phyloP scores from a whole-genome alignment of 2,329 filamentous ascomycete species.

The Fusarium cyanostomum region DNA sequence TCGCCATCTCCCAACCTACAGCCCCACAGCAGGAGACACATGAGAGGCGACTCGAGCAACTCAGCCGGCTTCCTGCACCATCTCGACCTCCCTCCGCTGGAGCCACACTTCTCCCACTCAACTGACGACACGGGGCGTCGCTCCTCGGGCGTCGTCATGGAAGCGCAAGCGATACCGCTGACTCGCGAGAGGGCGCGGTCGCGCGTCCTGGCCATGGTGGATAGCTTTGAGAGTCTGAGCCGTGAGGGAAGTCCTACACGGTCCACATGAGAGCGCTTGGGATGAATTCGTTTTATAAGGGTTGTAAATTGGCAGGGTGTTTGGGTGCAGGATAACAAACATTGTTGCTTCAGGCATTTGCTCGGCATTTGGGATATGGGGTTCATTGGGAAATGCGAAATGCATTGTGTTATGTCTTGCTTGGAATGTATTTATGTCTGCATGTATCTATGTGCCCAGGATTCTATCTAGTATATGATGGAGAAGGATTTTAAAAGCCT shows the following conservation, averaged over 20 bases:
- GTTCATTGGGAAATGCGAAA: slow-evolving; percentile 14
- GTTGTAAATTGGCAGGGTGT: slow-evolving; percentile 27
- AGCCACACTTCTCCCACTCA: slow-evolving; percentile 41
- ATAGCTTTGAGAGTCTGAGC: slow-evolving; percentile 61
- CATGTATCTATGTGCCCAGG: slow-evolving; percentile 20
- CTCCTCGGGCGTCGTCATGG: slow-evolving; percentile 51
- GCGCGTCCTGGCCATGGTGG: slow-evolving; percentile 64
- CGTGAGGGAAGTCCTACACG: slow-evolving; percentile 52
- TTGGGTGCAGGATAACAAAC: slow-evolving; percentile 22
- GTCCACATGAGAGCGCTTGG: slow-evolving; percentile 5
- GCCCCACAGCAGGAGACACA: slow-evolving; percentile 15
- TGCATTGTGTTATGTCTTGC: slow-evolving; percentile 2
- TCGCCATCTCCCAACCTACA: slow-evolving; percentile 20
- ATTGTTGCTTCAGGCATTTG: slow-evolving; percentile 15
- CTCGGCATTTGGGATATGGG: slow-evolving; percentile 21
- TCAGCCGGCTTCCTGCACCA: slow-evolving; percentile 32
- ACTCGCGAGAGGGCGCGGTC: slow-evolving; percentile 52
- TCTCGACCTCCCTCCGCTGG: slow-evolving; percentile 33
- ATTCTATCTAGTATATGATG: slow-evolving; percentile 1
- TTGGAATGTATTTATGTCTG: slow-evolving; percentile 24
- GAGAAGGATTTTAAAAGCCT: not conserved
- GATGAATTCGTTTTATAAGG: not conserved
- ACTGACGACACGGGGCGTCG: slow-evolving; percentile 43
- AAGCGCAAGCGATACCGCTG: slow-evolving; percentile 58
- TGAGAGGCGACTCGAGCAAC: slow-evolving; percentile 23